Evolutionary conservation across 2,329 filamentous ascomycete genomes (phyloP).

Genomic region (Beauveria bassiana): DNA sequence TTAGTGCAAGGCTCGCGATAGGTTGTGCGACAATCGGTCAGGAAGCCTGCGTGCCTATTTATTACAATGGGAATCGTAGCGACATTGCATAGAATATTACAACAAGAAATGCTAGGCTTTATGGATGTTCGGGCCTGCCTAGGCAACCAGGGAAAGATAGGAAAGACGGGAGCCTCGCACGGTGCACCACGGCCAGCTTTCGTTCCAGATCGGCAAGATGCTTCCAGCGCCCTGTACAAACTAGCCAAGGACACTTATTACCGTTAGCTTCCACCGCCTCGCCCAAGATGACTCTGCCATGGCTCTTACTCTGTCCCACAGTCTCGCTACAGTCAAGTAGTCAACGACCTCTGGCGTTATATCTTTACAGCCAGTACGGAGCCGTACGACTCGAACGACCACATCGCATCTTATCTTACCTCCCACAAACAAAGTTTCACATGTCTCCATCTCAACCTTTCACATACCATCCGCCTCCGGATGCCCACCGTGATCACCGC

Average conservation of each 20-base stretch:
- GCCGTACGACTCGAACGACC: background rate
- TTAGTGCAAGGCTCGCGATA: too few relatives aligned
- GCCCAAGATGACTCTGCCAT: too few relatives aligned
- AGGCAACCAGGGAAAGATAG: background rate
- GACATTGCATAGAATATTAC: too few relatives aligned
- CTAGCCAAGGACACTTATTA: background rate
- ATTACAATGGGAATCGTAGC: too few relatives aligned
- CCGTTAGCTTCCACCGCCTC: background rate
- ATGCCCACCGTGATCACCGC: background rate
- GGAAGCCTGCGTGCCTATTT: too few relatives aligned
- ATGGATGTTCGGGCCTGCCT: too few relatives aligned
- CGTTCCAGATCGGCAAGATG: constrained; percentile 1
- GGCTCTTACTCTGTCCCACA: too few relatives aligned
- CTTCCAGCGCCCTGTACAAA: background rate
- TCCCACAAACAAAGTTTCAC: background rate
- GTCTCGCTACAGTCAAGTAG: background rate
- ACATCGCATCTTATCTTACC: background rate
- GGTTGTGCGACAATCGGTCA: too few relatives aligned
- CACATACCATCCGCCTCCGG: background rate
- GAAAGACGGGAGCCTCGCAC: background rate
- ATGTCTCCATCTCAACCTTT: background rate
- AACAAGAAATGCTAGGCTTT: too few relatives aligned
- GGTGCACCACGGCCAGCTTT: too few relatives aligned
- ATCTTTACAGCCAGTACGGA: background rate
- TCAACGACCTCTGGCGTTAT: background rate